Percentiles rank a stretch among this genome's conserved stretches.
phyloP scores from a whole-genome alignment of 2,329 filamentous ascomycete genomes.

The Neonectria neomacrospora region DNA sequence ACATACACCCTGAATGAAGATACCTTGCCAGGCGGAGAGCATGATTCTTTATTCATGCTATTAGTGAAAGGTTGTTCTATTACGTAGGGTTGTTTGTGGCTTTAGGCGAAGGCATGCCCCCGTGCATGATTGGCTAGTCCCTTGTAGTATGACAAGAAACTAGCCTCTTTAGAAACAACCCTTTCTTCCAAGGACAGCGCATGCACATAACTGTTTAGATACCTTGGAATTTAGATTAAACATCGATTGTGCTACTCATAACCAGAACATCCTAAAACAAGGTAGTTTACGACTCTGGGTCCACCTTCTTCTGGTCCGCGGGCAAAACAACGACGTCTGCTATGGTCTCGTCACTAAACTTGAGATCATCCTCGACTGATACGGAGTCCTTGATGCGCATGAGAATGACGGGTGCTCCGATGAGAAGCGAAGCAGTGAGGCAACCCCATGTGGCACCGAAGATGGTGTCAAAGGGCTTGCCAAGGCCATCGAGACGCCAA shows the following conservation, averaged over 20 bases:
- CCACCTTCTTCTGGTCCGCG: slow-evolving; percentile 27
- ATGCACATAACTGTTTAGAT: neutral
- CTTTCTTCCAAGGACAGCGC: neutral
- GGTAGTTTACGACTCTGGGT: slow-evolving; percentile 30
- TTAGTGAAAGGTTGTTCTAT: no score
- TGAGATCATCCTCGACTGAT: slow-evolving; percentile 81
- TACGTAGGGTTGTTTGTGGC: no score
- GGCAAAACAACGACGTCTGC: slow-evolving; percentile 67
- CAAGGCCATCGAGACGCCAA: slow-evolving; percentile 43
- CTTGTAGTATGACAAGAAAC: neutral
- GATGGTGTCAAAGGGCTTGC: slow-evolving; percentile 71
- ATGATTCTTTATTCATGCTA: no score
- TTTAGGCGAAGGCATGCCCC: neutral
- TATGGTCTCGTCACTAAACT: slow-evolving; percentile 85
- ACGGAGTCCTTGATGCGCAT: slow-evolving; percentile 81
- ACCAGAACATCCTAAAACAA: neutral
- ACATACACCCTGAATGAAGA: no score
- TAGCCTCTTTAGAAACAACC: no score
- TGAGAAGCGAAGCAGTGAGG: slow-evolving; percentile 74
- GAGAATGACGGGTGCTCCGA: slow-evolving; percentile 82
- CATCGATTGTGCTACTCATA: neutral
- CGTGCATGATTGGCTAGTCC: neutral
- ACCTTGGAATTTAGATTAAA: neutral
- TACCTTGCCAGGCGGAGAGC: no score
- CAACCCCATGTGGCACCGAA: slow-evolving; percentile 79